Percentiles rank a stretch among this genome's conserved stretches.
Conservation (phyloP, 768 basidiomycete species). For the Neoboletus subvelutipes region DNA sequence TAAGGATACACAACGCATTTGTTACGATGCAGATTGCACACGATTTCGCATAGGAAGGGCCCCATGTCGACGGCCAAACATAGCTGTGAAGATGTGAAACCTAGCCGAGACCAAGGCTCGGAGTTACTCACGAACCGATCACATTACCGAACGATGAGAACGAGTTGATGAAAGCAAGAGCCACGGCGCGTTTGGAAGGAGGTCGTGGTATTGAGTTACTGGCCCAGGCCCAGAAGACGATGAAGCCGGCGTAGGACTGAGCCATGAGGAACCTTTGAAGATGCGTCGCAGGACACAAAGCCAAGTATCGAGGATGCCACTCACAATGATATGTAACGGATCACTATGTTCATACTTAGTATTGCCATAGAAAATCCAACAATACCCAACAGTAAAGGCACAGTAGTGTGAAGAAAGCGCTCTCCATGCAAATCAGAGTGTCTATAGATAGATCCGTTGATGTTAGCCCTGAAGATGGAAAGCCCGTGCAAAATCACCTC, state of each 20-base stretch:
- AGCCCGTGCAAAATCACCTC: constrained; percentile 36
- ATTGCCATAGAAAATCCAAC: constrained; percentile 68
- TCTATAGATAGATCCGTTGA: constrained; percentile 31
- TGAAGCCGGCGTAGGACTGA: constrained; percentile 69
- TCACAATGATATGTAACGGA: constrained; percentile 66
- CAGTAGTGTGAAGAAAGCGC: constrained; percentile 64
- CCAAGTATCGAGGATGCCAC: constrained; percentile 14
- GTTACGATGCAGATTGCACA: constrained; percentile 72
- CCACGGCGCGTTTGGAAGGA: constrained; percentile 85
- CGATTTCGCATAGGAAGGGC: constrained; percentile 65
- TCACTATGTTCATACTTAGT: constrained; percentile 57
- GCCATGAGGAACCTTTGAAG: constrained; percentile 69
- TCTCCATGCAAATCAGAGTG: constrained; percentile 73
- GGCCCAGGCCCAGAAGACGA: constrained; percentile 58
- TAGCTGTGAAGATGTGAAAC: constrained; percentile 41
- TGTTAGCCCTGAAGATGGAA: neutral
- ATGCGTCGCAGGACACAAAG: neutral
- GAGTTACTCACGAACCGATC: constrained; percentile 76
- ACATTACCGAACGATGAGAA: constrained; percentile 85
- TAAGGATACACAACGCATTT: constrained; percentile 47
- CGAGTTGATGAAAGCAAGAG: constrained; percentile 78
- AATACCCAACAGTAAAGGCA: constrained; percentile 56
- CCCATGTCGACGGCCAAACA: constrained; percentile 68
- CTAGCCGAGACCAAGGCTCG: too few relatives aligned
- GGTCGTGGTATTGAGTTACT: constrained; percentile 69